These are phyloP conservation scores for Xylaria multiplex DNA, from an alignment of 2,329 filamentous ascomycete genomes.

Conservation along the genomic window DNA sequence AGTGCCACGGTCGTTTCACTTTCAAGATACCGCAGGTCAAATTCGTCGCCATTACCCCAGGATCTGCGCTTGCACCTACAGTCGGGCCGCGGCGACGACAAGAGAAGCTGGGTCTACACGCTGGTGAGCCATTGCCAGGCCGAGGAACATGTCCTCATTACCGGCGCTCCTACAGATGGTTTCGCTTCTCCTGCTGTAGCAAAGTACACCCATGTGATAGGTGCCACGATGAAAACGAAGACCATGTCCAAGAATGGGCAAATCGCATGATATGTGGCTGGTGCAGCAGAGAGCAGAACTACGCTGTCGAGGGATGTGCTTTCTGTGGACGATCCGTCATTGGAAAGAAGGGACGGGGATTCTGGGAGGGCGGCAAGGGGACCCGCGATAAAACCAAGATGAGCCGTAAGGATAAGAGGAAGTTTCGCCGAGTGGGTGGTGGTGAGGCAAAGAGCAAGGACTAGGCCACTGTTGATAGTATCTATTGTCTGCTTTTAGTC, in stretches of 20 bases:
- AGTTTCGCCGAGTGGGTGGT: constrained; percentile 71
- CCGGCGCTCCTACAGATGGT: constrained; percentile 69
- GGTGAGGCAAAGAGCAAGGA: constrained; percentile 52
- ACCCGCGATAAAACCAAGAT: constrained; percentile 77
- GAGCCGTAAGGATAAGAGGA: constrained; percentile 80
- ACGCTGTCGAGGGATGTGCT: constrained; percentile 77
- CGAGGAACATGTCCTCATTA: constrained; percentile 68
- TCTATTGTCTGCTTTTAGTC: neutral
- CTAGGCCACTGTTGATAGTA: constrained; percentile 20
- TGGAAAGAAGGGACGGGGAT: constrained; percentile 72
- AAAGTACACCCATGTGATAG: constrained; percentile 71
- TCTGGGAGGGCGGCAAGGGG: constrained; percentile 88
- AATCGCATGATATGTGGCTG: constrained; percentile 85
- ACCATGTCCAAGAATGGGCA: constrained; percentile 82
- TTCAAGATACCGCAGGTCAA: constrained; percentile 82
- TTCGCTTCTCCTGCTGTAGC: constrained; percentile 71
- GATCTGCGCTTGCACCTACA: constrained; percentile 55
- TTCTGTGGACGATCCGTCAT: constrained; percentile 78
- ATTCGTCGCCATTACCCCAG: constrained; percentile 75
- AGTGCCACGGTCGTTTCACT: constrained; percentile 82
- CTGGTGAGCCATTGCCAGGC: constrained; percentile 65
- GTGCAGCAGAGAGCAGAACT: constrained; percentile 84
- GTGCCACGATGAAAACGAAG: constrained; percentile 78
- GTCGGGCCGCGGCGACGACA: constrained; percentile 57
- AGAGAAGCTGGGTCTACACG: constrained; percentile 66